Evolutionary conservation across 352 stramenopile genomes (phyloP), one percentile per base, ranked within the genome.

Genomic region (Phytophthora tentaculata): DNA sequence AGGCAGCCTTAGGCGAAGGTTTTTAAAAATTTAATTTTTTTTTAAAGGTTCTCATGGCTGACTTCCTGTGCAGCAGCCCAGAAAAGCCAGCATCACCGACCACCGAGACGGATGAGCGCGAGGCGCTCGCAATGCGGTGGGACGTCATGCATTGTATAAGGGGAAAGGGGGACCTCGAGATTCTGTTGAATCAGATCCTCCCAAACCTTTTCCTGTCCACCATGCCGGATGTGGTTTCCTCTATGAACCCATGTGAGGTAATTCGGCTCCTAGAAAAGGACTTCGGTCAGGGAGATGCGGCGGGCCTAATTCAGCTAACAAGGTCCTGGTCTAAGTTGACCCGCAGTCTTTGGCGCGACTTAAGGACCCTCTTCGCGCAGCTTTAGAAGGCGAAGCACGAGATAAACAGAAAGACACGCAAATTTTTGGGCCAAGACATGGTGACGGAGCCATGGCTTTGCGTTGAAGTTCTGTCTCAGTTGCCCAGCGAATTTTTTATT

Each of bases 401-500:
- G 13, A 67, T 72, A 3, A 63, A 56, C 35, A 17, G 64, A 0
- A 72, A 72, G 20, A 68, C 45, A 6, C 22, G 13, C 3, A 52
- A 43, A 8, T 9, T 56, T 8, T 16, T 60, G 16, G 62, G 26
- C 0, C 19, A 60, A 14, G n/a, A n/a, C n/a, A 61, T 70, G 55
- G 48, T 61, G 0, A 58, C 64, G 1, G 53, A 65, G 4, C 17
- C 59, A 17, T 73, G 39, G 22, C 41, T 73, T 1, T 73, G 54
- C 13, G 28, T 62, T 10, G 59, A 64, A 13, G 35, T 60, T 0
- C 52, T 73, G 0, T 59, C 29, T 2, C 37, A 60, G 14, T 13
- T 64, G 0, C 35, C 52, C 0, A 68, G 58, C 14, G 37, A 73
- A 23, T 69, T 73, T 43, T 68, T n/a, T n/a, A n/a, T n/a, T n/a